Percentiles rank a stretch among this genome's conserved stretches.
Evolutionary conservation across 768 basidiomycete species (phyloP).

Genomic region (Pisolithus albus): DNA sequence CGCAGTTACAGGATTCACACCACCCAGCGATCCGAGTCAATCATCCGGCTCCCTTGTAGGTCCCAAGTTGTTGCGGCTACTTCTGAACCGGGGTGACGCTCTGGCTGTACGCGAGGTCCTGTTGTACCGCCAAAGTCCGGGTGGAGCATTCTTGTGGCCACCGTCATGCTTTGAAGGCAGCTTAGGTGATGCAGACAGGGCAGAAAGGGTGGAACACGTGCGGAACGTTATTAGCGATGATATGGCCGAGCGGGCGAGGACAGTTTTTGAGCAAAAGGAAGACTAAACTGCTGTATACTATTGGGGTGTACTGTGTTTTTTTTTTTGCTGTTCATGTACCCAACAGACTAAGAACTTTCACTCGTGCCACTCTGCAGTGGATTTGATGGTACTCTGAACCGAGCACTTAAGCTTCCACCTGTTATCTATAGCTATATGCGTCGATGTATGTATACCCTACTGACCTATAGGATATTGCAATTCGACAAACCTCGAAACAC

Average conservation of each 20-base stretch:
- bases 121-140: conserved; percentile 45
- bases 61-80: neutral
- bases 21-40: neutral
- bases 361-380: too few relatives aligned
- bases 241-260: conserved; percentile 9
- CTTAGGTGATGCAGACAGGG: conserved; percentile 4
- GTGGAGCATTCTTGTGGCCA: conserved; percentile 34
- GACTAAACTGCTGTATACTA: neutral
- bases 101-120: conserved; percentile 48
- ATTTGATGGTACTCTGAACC: too few relatives aligned
- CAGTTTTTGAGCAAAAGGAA: conserved; percentile 4
- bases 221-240: conserved; percentile 4
- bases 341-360: too few relatives aligned
- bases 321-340: too few relatives aligned
- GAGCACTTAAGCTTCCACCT: too few relatives aligned
- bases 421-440: neutral
- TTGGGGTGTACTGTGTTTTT: too few relatives aligned
- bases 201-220: conserved; percentile 14
- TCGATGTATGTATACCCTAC: neutral
- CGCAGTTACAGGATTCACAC: conserved; percentile 17
- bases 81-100: conserved; percentile 39
- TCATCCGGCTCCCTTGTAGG: neutral
- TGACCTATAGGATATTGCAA: conserved; percentile 79
- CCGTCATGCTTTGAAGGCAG: conserved; percentile 44
- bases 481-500: conserved; percentile 64